Evolutionary conservation across 1,284 basidiomycete genomes (phyloP).

Genomic region (Ganoderma lingzhi): DNA sequence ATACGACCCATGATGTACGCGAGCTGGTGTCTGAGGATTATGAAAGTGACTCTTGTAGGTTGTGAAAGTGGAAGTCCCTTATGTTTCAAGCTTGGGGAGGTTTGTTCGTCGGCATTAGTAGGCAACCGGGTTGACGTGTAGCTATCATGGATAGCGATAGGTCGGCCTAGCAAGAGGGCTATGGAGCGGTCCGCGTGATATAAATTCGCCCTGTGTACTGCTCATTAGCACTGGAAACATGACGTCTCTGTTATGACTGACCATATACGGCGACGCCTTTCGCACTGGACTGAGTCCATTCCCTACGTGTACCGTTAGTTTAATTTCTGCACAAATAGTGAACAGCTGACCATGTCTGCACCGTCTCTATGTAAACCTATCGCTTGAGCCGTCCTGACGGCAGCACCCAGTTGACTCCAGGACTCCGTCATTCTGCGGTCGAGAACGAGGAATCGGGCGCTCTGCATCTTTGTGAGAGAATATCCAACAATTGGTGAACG

Average conservation of each 20-base stretch:
- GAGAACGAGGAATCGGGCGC: constrained; percentile 90
- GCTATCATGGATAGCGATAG: constrained; percentile 87
- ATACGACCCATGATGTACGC: constrained; percentile 90
- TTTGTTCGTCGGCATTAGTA: constrained; percentile 83
- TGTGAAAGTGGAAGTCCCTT: constrained; percentile 65
- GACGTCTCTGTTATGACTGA: constrained; percentile 41
- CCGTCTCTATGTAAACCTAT: constrained; percentile 94
- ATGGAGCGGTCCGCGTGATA: constrained; percentile 94
- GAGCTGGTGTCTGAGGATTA: constrained; percentile 87
- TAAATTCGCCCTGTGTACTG: constrained; percentile 76
- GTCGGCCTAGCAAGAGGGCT: constrained; percentile 90
- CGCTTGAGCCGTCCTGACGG: constrained; percentile 93
- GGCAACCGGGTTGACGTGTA: constrained; percentile 88
- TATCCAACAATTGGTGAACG: constrained; percentile 15
- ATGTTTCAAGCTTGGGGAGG: constrained; percentile 47
- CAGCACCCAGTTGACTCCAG: constrained; percentile 95
- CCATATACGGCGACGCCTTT: constrained; percentile 93
- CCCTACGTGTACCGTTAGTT: constrained; percentile 50
- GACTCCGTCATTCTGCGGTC: constrained; percentile 91
- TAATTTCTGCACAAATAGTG: not conserved
- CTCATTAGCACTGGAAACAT: constrained; percentile 26
- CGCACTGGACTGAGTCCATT: constrained; percentile 81
- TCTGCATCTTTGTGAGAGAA: constrained; percentile 53
- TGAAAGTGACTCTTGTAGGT: constrained; percentile 88
- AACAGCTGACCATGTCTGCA: constrained; percentile 76